Evolutionary conservation across 306 rosid genomes (phyloP), one percentile per base, ranked within the genome.

Genomic region (Quercus glauca): DNA sequence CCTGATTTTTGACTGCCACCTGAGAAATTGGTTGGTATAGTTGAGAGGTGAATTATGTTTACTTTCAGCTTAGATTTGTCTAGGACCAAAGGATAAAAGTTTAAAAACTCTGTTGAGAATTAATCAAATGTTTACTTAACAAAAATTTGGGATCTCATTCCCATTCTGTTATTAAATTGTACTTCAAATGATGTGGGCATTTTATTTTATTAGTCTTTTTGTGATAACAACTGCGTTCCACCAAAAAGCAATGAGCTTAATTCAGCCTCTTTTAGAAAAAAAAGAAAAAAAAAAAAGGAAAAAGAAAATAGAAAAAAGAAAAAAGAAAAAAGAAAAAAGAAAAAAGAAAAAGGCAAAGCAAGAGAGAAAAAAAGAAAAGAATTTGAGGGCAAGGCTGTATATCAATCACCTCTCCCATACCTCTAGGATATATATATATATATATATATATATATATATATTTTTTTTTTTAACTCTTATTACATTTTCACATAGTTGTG

Each of bases 1-100:
- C 80, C 80, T 82, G 80, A 85, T 87, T 85, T 90, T 88, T 88
- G 83, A 85, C 83, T 80, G 79, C 89, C 87, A 76, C 85, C 59
- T 74, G 74, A 78, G 82, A 80, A 80, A 76, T 78, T 83, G 80
- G 94, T 88, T 67, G 92, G 91, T 79, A 68, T 85, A 79, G 88
- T 80, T 82, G 87, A 86, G 83, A 89, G 90, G 83, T 77, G 79
- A 83, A 68, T 83, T 81, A 71, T 73, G 69, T 83, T 56, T 43
- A 28, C 74, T 73, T 71, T 43, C 65, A 82, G 79, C 82, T 83
- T 86, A 79, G 82, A 75, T 43, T 80, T 86, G 86, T 73, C 14
- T 87, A 89, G 95, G 86, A 83, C 81, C 71, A 77, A 82, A 79
- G 43, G 74, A 80, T 83, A 80, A 69, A 86, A 45, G 85, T 74